Evolutionary conservation across 1,139 yeast genomes (phyloP).

Genomic region (Spathaspora sp.): DNA sequence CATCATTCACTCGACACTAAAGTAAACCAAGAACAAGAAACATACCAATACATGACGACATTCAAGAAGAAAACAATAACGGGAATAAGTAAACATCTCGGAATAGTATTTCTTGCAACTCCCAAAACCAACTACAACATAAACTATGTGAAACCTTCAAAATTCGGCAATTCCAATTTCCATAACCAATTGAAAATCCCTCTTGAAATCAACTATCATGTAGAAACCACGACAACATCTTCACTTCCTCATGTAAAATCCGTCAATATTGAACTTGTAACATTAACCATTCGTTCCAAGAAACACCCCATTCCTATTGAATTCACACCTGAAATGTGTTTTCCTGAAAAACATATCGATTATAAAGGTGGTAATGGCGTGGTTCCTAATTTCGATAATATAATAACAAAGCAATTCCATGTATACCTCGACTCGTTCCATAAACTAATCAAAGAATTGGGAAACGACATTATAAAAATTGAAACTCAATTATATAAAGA

Average conservation of each 20-base stretch:
- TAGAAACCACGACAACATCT: slow-evolving; percentile 16
- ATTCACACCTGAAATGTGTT: slow-evolving; percentile 42
- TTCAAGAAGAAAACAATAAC: slow-evolving; percentile 38
- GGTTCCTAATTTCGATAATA: slow-evolving; percentile 30
- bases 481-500: slow-evolving; percentile 39
- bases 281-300: slow-evolving; percentile 35
- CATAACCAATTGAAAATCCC: slow-evolving; percentile 32
- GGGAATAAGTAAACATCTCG: slow-evolving; percentile 32
- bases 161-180: slow-evolving; percentile 14
- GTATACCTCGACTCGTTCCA: slow-evolving; percentile 29
- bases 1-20: slow-evolving; percentile 17
- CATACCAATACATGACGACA: slow-evolving; percentile 34
- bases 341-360: slow-evolving; percentile 26
- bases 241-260: slow-evolving; percentile 31
- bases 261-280: slow-evolving; percentile 34
- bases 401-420: slow-evolving; percentile 32
- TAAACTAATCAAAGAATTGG: slow-evolving; percentile 31
- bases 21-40: slow-evolving; percentile 20
- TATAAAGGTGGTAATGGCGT: slow-evolving; percentile 12
- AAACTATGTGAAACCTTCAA: slow-evolving; percentile 34
- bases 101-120: slow-evolving; percentile 37
- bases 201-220: slow-evolving; percentile 32
- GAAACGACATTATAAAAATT: slow-evolving; percentile 35
- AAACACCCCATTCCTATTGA: slow-evolving; percentile 42
- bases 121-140: slow-evolving; percentile 32